These are phyloP conservation scores for Isoetes engelmannii DNA, from an alignment of 83 land plant species.

Conservation along the genomic window DNA sequence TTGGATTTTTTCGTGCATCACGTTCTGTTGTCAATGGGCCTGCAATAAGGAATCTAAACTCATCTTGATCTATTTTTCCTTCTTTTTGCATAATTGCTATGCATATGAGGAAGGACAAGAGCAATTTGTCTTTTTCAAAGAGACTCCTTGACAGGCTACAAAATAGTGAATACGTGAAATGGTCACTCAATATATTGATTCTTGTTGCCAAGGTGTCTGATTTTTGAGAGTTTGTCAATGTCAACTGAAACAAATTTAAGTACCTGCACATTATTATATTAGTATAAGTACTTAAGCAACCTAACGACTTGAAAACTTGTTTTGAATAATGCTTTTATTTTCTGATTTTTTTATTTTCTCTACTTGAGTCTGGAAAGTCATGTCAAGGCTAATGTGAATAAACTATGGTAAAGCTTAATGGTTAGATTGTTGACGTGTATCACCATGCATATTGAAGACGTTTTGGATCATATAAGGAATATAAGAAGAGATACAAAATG, in stretches of 20 bases:
- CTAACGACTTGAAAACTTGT: too few species aligned
- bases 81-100: slow-evolving; percentile 16
- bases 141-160: slow-evolving; percentile 34
- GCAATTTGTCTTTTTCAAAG: slow-evolving; percentile 38
- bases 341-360: too few species aligned
- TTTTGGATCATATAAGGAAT: too few species aligned
- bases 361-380: too few species aligned
- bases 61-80: slow-evolving; percentile 17
- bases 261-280: slow-evolving; percentile 25
- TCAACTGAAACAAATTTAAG: slow-evolving; percentile 24
- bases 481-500: too few species aligned
- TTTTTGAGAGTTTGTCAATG: slow-evolving; percentile 28
- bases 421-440: too few species aligned
- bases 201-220: slow-evolving; percentile 17
- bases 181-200: slow-evolving; percentile 24
- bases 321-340: too few species aligned
- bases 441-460: too few species aligned
- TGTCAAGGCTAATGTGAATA: too few species aligned
- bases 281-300: too few species aligned
- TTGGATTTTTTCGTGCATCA: slow-evolving; percentile 18
- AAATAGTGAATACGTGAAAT: slow-evolving; percentile 30
- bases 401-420: too few species aligned
- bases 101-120: slow-evolving; percentile 30
- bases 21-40: slow-evolving; percentile 28
- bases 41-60: slow-evolving; percentile 26